phyloP scores from a whole-genome alignment of 192 early-diverging fungal species.

The Mortierella antarctica region DNA sequence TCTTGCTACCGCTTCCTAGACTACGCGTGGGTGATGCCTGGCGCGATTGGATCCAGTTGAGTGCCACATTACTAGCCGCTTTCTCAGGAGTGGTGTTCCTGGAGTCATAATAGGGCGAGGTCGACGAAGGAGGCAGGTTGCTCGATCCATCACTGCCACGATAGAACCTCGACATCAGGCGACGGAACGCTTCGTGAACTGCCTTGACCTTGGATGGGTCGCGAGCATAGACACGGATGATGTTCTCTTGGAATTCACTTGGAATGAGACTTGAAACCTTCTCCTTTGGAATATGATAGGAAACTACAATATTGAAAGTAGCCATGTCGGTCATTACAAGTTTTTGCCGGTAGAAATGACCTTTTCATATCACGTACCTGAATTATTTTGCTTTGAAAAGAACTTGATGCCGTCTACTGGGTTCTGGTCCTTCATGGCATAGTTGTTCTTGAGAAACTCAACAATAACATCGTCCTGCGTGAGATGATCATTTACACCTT shows the following conservation, averaged over 20 bases:
- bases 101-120: constrained; percentile 45
- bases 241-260: constrained; percentile 72
- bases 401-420: constrained; percentile 89
- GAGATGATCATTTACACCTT: constrained; percentile 70
- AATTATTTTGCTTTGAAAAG: constrained; percentile 70
- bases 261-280: constrained; percentile 81
- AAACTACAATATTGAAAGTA: constrained; percentile 34
- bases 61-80: neutral
- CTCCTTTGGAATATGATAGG: constrained; percentile 74
- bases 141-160: constrained; percentile 26
- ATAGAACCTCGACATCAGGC: constrained; percentile 45
- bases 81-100: constrained; percentile 40
- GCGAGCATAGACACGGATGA: constrained; percentile 73
- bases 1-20: constrained; percentile 1
- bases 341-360: neutral
- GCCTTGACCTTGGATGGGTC: constrained; percentile 62
- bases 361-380: neutral
- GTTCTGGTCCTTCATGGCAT: constrained; percentile 87
- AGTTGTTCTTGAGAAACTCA: constrained; percentile 77
- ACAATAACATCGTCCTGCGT: constrained; percentile 79
- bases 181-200: constrained; percentile 57
- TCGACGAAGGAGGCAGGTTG: constrained; percentile 45
- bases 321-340: neutral
- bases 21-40: constrained; percentile 18
- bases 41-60: constrained; percentile 11